Evolutionary conservation across 768 basidiomycete species (phyloP).

Genomic region (Neoboletus magnificus): DNA sequence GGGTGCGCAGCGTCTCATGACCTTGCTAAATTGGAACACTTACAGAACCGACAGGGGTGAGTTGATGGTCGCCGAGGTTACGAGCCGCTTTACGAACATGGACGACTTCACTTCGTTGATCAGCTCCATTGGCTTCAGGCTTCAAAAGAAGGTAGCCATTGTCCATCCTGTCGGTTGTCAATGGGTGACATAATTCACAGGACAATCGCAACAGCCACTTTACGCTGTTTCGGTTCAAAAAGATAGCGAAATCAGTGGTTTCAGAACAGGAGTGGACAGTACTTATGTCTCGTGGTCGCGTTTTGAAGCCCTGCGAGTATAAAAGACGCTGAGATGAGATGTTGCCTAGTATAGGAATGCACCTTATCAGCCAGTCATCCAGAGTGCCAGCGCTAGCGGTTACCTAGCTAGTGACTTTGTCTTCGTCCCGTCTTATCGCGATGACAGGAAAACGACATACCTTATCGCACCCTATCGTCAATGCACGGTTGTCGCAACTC

Average conservation of each 20-base stretch:
- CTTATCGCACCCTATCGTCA: conserved; percentile 68
- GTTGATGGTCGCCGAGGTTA: conserved; percentile 85
- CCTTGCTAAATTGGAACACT: conserved; percentile 4
- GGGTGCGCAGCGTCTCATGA: conserved; percentile 49
- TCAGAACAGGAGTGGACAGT: conserved; percentile 59
- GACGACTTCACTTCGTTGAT: conserved; percentile 67
- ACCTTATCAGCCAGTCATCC: background rate
- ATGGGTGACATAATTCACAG: conserved; percentile 37
- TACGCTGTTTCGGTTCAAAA: conserved; percentile 76
- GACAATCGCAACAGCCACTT: conserved; percentile 84
- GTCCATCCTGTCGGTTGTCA: background rate
- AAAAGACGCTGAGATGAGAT: conserved; percentile 62
- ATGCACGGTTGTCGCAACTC: conserved; percentile 69
- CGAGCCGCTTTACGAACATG: conserved; percentile 72
- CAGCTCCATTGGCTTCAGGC: conserved; percentile 66
- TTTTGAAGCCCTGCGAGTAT: conserved; percentile 90
- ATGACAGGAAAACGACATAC: conserved; percentile 45
- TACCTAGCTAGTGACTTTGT: background rate
- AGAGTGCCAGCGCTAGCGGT: no score
- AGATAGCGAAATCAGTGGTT: conserved; percentile 46
- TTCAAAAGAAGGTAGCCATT: conserved; percentile 57
- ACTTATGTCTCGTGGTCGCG: conserved; percentile 46
- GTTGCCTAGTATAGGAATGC: background rate
- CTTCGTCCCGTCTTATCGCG: conserved; percentile 1
- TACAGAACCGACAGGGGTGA: conserved; percentile 53